Conservation (phyloP, 2,329 filamentous ascomycete genomes). For the Trichophyton rubrum region DNA sequence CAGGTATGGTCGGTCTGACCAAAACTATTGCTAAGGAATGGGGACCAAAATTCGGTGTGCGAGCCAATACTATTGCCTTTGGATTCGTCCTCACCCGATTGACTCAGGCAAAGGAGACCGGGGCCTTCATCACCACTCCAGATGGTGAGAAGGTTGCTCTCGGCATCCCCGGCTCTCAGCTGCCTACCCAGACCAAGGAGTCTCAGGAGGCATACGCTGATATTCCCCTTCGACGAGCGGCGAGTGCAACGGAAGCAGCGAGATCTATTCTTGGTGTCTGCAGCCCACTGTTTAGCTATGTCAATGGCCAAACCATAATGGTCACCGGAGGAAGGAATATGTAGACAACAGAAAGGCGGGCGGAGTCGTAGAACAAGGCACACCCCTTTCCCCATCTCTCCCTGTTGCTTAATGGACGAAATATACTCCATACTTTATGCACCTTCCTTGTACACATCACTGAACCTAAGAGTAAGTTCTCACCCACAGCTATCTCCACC, state of each 20-base stretch:
- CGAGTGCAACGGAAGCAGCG: constrained; percentile 68
- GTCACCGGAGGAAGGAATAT: constrained; percentile 65
- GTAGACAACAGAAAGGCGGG: constrained; percentile 25
- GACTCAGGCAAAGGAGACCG: constrained; percentile 73
- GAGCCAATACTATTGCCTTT: constrained; percentile 74
- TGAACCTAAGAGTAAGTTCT: background rate
- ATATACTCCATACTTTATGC: background rate
- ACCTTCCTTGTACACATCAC: background rate
- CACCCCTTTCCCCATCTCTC: background rate
- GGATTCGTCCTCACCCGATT: constrained; percentile 68
- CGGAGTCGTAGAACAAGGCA: background rate
- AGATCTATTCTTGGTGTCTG: constrained; percentile 63
- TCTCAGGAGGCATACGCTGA: constrained; percentile 43
- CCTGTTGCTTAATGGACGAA: background rate
- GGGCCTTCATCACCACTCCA: constrained; percentile 63
- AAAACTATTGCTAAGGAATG: constrained; percentile 90
- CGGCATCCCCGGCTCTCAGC: constrained; percentile 56
- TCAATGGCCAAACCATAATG: constrained; percentile 74
- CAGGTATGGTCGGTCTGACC: constrained; percentile 67
- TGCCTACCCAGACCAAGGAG: constrained; percentile 19
- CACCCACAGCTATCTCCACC: background rate
- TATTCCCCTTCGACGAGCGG: constrained; percentile 66
- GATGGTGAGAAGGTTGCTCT: constrained; percentile 63
- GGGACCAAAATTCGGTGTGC: constrained; percentile 71
- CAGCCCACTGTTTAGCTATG: constrained; percentile 72